Conservation (phyloP, 2,329 filamentous ascomycete genomes). For the Ascosphaera pollenicola region DNA sequence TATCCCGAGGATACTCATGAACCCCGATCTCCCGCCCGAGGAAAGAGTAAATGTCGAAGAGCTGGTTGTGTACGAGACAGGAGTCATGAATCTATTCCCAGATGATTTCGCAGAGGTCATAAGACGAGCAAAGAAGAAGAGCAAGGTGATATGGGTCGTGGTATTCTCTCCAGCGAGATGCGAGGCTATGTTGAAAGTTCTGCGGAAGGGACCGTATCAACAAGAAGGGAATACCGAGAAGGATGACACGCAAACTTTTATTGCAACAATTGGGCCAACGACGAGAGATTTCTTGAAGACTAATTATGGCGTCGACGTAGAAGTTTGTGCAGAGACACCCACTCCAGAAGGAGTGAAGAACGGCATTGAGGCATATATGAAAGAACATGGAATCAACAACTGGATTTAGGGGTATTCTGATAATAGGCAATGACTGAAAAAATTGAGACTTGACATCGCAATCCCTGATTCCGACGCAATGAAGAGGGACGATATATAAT, state of each 20-base stretch:
- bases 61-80: constrained; percentile 67
- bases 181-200: constrained; percentile 33
- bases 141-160: constrained; percentile 16
- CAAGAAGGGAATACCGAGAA: constrained; percentile 2
- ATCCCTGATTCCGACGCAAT: too few relatives aligned
- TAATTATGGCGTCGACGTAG: constrained; percentile 21
- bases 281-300: constrained; percentile 49
- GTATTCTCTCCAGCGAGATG: constrained; percentile 40
- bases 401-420: background rate
- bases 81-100: constrained; percentile 58
- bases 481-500: too few relatives aligned
- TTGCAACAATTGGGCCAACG: constrained; percentile 86
- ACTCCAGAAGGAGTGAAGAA: constrained; percentile 57
- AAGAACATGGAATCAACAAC: constrained; percentile 2
- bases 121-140: constrained; percentile 7
- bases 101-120: constrained; percentile 37
- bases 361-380: constrained; percentile 36
- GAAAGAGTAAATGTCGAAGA: constrained; percentile 49
- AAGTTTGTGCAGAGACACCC: constrained; percentile 53
- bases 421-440: constrained; percentile 1
- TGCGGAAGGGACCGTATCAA: constrained; percentile 24
- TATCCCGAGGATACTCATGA: constrained; percentile 61
- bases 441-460: too few relatives aligned
- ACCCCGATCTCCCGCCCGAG: constrained; percentile 24
- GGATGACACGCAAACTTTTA: constrained; percentile 16